Evolutionary conservation across 768 basidiomycete species (phyloP).

Genomic region (Boletus speciosus): DNA sequence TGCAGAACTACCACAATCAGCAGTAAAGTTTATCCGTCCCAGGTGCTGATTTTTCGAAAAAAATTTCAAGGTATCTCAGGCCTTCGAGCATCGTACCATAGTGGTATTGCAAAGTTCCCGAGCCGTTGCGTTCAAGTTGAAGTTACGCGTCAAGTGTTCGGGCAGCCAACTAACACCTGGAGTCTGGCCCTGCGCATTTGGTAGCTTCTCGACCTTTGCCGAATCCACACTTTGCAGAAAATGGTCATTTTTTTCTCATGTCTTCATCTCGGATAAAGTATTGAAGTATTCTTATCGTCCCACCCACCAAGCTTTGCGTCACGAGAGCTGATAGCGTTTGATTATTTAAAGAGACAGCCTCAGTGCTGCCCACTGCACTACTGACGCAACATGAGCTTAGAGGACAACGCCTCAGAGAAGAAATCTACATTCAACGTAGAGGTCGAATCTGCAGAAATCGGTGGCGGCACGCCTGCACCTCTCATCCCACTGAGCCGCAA

Average conservation of each 20-base stretch:
- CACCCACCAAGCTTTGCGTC: not conserved
- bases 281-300: not conserved
- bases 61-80: not conserved
- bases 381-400: not conserved
- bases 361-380: not conserved
- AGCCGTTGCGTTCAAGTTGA: no score
- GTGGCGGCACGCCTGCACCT: not conserved
- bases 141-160: not conserved
- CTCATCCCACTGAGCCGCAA: conserved; percentile 13
- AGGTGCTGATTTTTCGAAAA: not conserved
- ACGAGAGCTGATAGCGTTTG: not conserved
- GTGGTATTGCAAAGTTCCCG: no score
- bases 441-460: not conserved
- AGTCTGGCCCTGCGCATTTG: not conserved
- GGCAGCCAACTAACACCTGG: not conserved
- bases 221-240: not conserved
- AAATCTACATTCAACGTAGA: not conserved
- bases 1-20: not conserved
- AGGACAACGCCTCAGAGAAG: not conserved
- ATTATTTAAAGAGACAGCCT: conserved; percentile 1
- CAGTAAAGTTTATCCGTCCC: not conserved
- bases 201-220: not conserved
- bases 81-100: not conserved
- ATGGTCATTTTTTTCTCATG: not conserved
- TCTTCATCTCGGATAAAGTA: not conserved